Conservation (phyloP, 2,329 filamentous ascomycete species). For the Ustilaginoidea virens region DNA sequence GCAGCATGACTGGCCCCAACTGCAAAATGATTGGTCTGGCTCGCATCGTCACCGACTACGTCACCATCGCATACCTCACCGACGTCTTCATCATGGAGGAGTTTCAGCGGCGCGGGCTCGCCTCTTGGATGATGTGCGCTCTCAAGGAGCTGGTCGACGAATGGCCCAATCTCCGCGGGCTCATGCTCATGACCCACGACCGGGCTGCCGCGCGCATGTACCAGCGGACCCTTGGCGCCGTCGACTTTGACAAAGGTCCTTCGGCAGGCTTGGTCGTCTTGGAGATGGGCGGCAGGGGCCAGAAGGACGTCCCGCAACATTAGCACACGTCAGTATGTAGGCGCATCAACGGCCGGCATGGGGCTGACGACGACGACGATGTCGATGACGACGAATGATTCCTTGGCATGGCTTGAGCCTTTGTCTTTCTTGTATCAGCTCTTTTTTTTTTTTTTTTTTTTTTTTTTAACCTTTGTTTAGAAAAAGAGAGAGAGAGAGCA, state of each 20-base stretch:
- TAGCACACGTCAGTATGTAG: too few relatives aligned
- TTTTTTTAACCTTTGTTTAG: too few relatives aligned
- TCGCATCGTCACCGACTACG: conserved; percentile 52
- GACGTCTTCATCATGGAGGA: conserved; percentile 50
- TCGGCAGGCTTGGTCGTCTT: conserved; percentile 24
- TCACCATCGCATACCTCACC: conserved; percentile 51
- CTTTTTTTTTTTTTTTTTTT: neutral
- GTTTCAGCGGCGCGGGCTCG: conserved; percentile 46
- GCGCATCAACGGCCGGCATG: too few relatives aligned
- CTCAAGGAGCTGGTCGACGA: conserved; percentile 38
- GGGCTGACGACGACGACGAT: neutral
- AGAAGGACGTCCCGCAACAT: conserved; percentile 18
- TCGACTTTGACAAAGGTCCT: conserved; percentile 26
- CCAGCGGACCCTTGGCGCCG: conserved; percentile 27
- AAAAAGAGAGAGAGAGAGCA: too few relatives aligned
- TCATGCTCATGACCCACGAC: conserved; percentile 37
- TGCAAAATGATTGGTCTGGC: conserved; percentile 24
- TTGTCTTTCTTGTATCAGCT: neutral
- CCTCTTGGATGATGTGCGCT: conserved; percentile 47
- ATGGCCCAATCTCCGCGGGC: conserved; percentile 44
- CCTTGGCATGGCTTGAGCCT: neutral
- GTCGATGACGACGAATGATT: conserved; percentile 1
- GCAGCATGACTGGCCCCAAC: conserved; percentile 14
- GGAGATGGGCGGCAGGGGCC: conserved; percentile 22
- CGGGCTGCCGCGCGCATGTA: conserved; percentile 28